These are phyloP conservation scores for Dalbergia cultrata DNA, from an alignment of 306 rosid genomes.

Conservation along the genomic window DNA sequence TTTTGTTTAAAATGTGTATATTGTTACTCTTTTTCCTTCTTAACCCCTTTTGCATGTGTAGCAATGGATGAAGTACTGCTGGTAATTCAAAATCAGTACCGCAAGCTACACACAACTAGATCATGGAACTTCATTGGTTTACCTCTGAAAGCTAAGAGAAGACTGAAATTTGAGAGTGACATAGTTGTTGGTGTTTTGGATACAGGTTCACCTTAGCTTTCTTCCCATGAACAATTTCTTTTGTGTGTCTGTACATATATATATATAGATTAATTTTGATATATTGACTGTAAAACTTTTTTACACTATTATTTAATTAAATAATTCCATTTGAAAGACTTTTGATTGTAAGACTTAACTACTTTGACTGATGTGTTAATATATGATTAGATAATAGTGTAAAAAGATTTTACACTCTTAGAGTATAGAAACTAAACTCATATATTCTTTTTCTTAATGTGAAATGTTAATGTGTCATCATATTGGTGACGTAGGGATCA, in stretches of 20 bases:
- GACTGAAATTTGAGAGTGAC: conserved; percentile 60
- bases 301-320: no score
- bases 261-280: no score
- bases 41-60: conserved; percentile 22
- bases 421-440: not conserved
- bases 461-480: not conserved
- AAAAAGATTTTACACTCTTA: no score
- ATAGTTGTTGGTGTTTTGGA: conserved; percentile 76
- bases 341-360: no score
- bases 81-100: conserved; percentile 68
- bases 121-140: conserved; percentile 93
- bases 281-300: no score
- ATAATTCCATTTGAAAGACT: no score
- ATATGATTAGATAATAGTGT: no score
- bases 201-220: conserved; percentile 62
- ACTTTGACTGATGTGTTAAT: no score
- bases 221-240: conserved; percentile 7
- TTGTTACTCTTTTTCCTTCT: not conserved
- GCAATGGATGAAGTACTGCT: conserved; percentile 68
- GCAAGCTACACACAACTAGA: conserved; percentile 83
- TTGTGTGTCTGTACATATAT: no score
- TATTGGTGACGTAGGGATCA: conserved; percentile 63
- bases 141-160: conserved; percentile 66
- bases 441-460: not conserved
- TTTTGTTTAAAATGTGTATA: not conserved